Conservation (phyloP, 306 rosid genomes). For the Sphenostylis stenocarpa region DNA sequence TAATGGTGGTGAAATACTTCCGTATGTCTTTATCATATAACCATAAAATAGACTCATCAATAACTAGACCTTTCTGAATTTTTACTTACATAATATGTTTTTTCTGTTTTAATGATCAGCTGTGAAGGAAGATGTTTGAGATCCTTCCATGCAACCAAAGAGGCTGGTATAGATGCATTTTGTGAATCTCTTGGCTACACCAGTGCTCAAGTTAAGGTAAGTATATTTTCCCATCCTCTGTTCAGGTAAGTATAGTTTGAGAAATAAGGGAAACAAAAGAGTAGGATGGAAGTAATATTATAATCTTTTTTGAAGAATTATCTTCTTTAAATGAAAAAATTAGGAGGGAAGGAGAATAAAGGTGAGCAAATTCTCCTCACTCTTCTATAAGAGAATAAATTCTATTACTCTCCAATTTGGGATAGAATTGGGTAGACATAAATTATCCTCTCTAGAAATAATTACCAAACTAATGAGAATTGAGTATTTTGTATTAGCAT, state of each 20-base stretch:
- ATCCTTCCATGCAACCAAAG: conserved; percentile 61
- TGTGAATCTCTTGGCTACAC: conserved; percentile 65
- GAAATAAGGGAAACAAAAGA: neutral
- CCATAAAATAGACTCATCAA: neutral
- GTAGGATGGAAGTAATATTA: neutral
- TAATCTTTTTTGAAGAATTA: neutral
- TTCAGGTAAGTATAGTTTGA: conserved; percentile 38
- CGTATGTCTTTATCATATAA: conserved; percentile 46
- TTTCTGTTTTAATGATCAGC: conserved; percentile 37
- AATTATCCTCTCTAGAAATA: neutral
- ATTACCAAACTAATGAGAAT: conserved; percentile 11
- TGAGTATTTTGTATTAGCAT: conserved; percentile 9
- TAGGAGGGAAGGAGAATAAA: neutral
- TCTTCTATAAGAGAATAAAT: neutral
- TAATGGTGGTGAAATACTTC: conserved; percentile 66
- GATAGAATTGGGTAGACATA: neutral
- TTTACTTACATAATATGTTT: neutral
- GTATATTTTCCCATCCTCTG: neutral
- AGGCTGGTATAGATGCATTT: conserved; percentile 20
- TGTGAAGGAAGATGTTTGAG: conserved; percentile 76
- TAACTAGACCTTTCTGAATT: neutral
- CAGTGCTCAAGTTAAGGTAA: conserved; percentile 44
- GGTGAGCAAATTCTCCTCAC: neutral
- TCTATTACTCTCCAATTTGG: neutral
- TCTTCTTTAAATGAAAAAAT: neutral